phyloP scores from a whole-genome alignment of 2,329 filamentous ascomycete species.

The Calonectria multiphialidica region DNA sequence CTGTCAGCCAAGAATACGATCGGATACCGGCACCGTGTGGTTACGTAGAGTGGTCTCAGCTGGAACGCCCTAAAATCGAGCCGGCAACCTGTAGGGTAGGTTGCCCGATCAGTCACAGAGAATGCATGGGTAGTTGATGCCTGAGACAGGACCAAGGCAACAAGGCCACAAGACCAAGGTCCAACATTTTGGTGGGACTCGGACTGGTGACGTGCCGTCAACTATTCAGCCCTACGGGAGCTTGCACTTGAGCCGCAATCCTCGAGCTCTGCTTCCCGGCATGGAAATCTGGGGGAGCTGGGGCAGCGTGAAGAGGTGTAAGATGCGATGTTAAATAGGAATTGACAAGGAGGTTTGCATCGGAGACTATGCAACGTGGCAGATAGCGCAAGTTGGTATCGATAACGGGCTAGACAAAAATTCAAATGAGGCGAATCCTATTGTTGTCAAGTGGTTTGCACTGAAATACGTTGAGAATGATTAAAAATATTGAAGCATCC shows the following conservation, averaged over 20 bases:
- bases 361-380: neutral
- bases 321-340: conserved; percentile 23
- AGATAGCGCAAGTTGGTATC: neutral
- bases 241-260: conserved; percentile 43
- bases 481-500: conserved; percentile 25
- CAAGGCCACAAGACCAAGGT: conserved; percentile 8
- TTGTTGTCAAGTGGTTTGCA: conserved; percentile 8
- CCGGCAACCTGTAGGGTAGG: conserved; percentile 1
- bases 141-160: conserved; percentile 20
- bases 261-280: conserved; percentile 42
- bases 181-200: conserved; percentile 29
- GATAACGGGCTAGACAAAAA: neutral
- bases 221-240: conserved; percentile 46
- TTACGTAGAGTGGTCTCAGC: neutral
- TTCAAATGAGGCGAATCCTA: conserved; percentile 17
- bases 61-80: neutral
- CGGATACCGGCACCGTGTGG: conserved; percentile 8
- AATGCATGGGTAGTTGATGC: conserved; percentile 1
- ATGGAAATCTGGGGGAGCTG: conserved; percentile 40
- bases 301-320: conserved; percentile 24
- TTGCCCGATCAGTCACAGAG: neutral
- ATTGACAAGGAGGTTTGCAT: conserved; percentile 31
- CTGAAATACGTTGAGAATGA: conserved; percentile 15
- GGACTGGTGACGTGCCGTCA: conserved; percentile 27
- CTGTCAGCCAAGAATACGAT: conserved; percentile 10